phyloP scores from a whole-genome alignment of 768 basidiomycete species.

The Pleurotus tuber-regium region DNA sequence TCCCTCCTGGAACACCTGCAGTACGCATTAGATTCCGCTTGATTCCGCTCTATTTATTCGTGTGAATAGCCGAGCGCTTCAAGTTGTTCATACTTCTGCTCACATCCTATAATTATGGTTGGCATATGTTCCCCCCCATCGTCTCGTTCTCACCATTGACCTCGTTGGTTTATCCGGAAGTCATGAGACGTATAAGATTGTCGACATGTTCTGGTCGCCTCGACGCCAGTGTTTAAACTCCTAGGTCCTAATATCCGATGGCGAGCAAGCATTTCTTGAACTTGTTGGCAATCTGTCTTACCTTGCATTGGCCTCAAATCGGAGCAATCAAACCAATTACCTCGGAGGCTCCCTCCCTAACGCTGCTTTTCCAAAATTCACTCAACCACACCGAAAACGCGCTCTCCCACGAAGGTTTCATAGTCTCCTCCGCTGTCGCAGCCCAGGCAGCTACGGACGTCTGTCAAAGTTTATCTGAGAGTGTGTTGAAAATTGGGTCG shows the following conservation, averaged over 20 bases:
- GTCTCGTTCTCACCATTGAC: conserved; percentile 2
- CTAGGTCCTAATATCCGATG: not conserved
- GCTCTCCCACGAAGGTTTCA: conserved; percentile 18
- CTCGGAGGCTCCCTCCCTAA: conserved; percentile 12
- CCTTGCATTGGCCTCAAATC: no score
- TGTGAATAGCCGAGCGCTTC: no score
- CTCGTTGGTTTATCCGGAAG: not conserved
- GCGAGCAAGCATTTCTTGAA: not conserved
- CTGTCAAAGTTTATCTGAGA: conserved; percentile 2
- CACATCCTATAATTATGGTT: no score
- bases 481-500: not conserved
- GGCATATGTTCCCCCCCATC: no score
- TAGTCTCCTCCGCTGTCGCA: conserved; percentile 7
- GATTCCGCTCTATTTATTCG: no score
- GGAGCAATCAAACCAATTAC: not conserved
- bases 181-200: not conserved
- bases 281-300: no score
- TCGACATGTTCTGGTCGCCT: not conserved
- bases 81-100: no score
- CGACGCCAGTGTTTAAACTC: not conserved
- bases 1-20: no score
- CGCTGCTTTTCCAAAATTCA: conserved; percentile 31
- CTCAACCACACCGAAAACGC: conserved; percentile 19
- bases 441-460: conserved; percentile 19
- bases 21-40: no score